Percentiles rank a stretch among this genome's conserved stretches.
Evolutionary conservation across 768 basidiomycete species (phyloP).

Genomic region (Leucogyrophana mollusca): DNA sequence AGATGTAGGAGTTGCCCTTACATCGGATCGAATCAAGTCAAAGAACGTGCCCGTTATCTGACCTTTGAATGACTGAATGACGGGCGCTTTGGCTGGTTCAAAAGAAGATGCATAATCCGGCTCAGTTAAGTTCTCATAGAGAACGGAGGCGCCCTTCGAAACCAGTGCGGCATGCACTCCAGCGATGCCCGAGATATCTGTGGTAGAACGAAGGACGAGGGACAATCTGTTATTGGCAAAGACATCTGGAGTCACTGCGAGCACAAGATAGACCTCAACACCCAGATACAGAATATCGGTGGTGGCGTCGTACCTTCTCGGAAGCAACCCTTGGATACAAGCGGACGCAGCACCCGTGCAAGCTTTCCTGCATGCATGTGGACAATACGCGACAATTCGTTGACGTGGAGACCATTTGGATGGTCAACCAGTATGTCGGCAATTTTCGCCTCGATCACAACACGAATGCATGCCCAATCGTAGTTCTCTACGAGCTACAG

Average conservation of each 20-base stretch:
- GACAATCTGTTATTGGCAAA: constrained; percentile 22
- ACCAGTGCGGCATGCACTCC: neutral
- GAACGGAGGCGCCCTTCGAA: neutral
- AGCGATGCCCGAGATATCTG: neutral
- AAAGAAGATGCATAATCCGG: constrained; percentile 3
- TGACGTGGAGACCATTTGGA: constrained; percentile 35
- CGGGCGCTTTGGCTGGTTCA: neutral
- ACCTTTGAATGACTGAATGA: neutral
- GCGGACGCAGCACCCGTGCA: constrained; percentile 35
- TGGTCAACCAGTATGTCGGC: constrained; percentile 36
- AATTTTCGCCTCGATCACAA: constrained; percentile 34
- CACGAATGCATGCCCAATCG: constrained; percentile 27
- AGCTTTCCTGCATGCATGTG: constrained; percentile 37
- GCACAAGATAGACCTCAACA: neutral
- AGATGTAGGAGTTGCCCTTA: neutral
- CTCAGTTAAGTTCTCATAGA: constrained; percentile 5
- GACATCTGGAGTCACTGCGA: constrained; percentile 12
- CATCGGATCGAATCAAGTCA: neutral
- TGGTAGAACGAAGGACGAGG: constrained; percentile 1
- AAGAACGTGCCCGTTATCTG: neutral
- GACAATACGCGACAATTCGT: constrained; percentile 27
- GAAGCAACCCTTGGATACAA: constrained; percentile 42
- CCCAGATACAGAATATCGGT: neutral
- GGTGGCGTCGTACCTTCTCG: constrained; percentile 29
- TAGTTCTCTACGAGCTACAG: constrained; percentile 2